These are phyloP conservation scores for Elsinoe perseae DNA, from an alignment of 2,329 filamentous ascomycete genomes.

Conservation along the genomic window DNA sequence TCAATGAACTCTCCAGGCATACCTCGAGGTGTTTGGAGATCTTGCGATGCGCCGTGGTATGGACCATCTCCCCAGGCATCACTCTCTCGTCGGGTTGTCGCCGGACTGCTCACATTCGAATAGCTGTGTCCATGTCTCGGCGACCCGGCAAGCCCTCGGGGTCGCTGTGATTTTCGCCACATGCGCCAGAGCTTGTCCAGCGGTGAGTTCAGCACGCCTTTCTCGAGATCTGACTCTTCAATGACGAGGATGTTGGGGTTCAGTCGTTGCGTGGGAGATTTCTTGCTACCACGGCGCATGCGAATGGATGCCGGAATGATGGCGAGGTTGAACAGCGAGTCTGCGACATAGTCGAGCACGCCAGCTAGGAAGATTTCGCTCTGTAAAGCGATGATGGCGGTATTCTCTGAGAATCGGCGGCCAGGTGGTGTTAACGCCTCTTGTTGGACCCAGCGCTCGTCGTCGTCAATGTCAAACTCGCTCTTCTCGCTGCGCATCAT, in stretches of 20 bases:
- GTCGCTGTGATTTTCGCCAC: slow-evolving; percentile 79
- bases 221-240: slow-evolving; percentile 86
- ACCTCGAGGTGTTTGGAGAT: slow-evolving; percentile 10
- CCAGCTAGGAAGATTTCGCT: slow-evolving; percentile 95
- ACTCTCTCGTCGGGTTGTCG: background rate
- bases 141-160: slow-evolving; percentile 3
- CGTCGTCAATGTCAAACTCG: slow-evolving; percentile 96
- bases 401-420: slow-evolving; percentile 42
- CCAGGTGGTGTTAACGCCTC: slow-evolving; percentile 60
- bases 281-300: slow-evolving; percentile 35
- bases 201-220: slow-evolving; percentile 80
- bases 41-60: background rate
- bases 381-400: slow-evolving; percentile 66
- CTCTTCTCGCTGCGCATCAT: slow-evolving; percentile 98
- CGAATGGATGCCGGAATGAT: slow-evolving; percentile 75
- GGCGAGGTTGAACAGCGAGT: slow-evolving; percentile 80
- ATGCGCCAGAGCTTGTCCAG: slow-evolving; percentile 86
- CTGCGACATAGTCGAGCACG: slow-evolving; percentile 86
- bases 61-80: slow-evolving; percentile 12
- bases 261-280: slow-evolving; percentile 2
- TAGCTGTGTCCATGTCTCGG: slow-evolving; percentile 14
- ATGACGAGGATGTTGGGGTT: slow-evolving; percentile 45
- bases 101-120: slow-evolving; percentile 13
- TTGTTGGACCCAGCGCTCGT: slow-evolving; percentile 78
- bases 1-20: slow-evolving; percentile 19